Evolutionary conservation across 2,329 filamentous ascomycete genomes (phyloP).

Genomic region (Mollisia scopiformis): DNA sequence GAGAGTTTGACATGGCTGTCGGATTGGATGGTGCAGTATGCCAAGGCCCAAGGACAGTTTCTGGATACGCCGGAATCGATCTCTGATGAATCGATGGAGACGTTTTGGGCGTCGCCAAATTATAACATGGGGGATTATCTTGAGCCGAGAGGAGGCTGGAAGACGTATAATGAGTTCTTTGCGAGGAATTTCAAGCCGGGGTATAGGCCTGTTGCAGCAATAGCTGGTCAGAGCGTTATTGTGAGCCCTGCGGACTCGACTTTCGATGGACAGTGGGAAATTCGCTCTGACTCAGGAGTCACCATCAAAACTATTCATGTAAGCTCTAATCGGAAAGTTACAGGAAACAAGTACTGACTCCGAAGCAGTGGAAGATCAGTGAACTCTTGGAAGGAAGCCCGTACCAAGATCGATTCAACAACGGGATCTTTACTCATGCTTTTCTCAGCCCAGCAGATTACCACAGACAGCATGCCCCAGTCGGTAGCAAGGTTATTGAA

Average conservation of each 20-base stretch:
- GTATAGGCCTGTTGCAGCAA: slow-evolving; percentile 36
- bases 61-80: slow-evolving; percentile 40
- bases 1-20: slow-evolving; percentile 39
- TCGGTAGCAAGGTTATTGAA: slow-evolving; percentile 42
- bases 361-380: slow-evolving; percentile 43
- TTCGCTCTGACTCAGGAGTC: slow-evolving; percentile 32
- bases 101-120: slow-evolving; percentile 36
- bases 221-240: slow-evolving; percentile 45
- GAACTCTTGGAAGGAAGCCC: slow-evolving; percentile 39
- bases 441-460: slow-evolving; percentile 46
- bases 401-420: slow-evolving; percentile 38
- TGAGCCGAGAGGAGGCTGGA: slow-evolving; percentile 37
- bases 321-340: too few species aligned
- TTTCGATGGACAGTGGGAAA: slow-evolving; percentile 32
- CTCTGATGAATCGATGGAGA: slow-evolving; percentile 34
- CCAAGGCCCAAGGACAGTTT: slow-evolving; percentile 40
- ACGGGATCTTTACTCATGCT: slow-evolving; percentile 45
- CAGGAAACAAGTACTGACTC: too few species aligned
- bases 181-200: slow-evolving; percentile 41
- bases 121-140: slow-evolving; percentile 39
- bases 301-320: slow-evolving; percentile 41
- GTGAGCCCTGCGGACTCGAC: slow-evolving; percentile 43
- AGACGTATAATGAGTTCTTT: slow-evolving; percentile 47
- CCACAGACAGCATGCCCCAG: slow-evolving; percentile 45
- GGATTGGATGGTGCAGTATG: slow-evolving; percentile 43